phyloP scores from a whole-genome alignment of 495 filamentous ascomycete genomes.

The Cladorrhinum samala region DNA sequence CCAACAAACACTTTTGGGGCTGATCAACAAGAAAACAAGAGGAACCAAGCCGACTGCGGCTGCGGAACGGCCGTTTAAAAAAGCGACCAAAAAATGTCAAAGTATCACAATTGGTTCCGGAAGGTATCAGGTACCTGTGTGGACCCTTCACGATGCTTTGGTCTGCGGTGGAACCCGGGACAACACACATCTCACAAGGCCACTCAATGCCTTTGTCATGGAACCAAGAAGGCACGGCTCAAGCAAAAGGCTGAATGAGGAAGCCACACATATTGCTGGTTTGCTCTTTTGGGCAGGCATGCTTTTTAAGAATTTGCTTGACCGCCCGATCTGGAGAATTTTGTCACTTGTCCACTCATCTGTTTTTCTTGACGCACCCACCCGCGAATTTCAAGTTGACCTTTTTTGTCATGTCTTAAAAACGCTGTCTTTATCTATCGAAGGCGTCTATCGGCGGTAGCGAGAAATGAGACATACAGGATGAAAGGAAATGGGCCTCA shows the following conservation, averaged over 20 bases:
- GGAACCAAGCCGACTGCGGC: neutral
- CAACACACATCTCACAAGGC: neutral
- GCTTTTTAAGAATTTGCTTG: neutral
- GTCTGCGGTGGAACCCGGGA: neutral
- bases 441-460: no score
- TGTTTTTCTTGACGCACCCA: no score
- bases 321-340: neutral
- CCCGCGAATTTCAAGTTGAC: no score
- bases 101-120: neutral
- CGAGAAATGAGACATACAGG: neutral
- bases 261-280: neutral
- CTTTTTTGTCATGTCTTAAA: neutral
- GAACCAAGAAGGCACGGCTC: neutral
- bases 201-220: neutral
- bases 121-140: conserved; percentile 3
- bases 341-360: neutral
- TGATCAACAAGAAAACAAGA: no score
- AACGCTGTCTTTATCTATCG: neutral
- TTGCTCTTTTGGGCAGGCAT: neutral
- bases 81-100: neutral
- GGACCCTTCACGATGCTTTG: neutral
- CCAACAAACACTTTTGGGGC: no score
- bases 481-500: neutral
- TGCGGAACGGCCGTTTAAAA: neutral
- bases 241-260: neutral